Evolutionary conservation across 176 grass and related monocot genomes (phyloP).

Genomic region (Hordeum marinum): DNA sequence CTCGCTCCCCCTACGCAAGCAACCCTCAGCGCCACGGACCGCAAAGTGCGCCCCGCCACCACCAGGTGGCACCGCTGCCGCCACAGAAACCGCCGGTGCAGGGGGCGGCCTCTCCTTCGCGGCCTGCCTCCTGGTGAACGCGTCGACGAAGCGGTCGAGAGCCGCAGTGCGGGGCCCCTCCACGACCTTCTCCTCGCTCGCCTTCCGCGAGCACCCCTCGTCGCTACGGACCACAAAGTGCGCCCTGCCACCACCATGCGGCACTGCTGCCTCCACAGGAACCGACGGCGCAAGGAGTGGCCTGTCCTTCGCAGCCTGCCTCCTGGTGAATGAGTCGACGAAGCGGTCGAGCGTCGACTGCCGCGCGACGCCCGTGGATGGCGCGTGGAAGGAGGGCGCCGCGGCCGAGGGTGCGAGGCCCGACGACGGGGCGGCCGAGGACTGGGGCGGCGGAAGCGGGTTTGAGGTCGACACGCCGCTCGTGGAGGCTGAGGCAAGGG

Average conservation of each 20-base stretch:
- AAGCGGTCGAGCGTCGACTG: constrained; percentile 78
- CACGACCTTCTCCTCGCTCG: background rate
- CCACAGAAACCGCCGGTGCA: background rate
- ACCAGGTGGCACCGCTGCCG: background rate
- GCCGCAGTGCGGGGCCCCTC: constrained; percentile 19
- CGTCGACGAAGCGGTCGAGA: constrained; percentile 59
- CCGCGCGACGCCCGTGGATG: constrained; percentile 19
- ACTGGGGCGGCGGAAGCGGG: background rate
- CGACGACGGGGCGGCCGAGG: constrained; percentile 1
- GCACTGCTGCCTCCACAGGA: background rate
- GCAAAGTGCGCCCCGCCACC: background rate
- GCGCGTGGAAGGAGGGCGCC: background rate
- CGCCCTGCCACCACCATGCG: background rate
- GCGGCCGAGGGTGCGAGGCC: background rate
- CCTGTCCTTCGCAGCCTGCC: constrained; percentile 31
- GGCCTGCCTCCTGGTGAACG: constrained; percentile 37
- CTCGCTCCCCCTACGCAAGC: background rate
- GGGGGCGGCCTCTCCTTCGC: constrained; percentile 12
- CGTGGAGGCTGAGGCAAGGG: constrained; percentile 22
- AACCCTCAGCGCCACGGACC: background rate
- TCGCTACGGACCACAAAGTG: background rate
- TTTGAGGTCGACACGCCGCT: background rate
- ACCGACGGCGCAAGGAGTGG: background rate
- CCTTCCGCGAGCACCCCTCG: background rate
- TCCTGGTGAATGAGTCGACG: constrained; percentile 44